A percentile compares a stretch with the other conserved stretches of the same genome.
Conservation (phyloP, 2,329 filamentous ascomycete species). For the Plectosphaerella plurivora region DNA sequence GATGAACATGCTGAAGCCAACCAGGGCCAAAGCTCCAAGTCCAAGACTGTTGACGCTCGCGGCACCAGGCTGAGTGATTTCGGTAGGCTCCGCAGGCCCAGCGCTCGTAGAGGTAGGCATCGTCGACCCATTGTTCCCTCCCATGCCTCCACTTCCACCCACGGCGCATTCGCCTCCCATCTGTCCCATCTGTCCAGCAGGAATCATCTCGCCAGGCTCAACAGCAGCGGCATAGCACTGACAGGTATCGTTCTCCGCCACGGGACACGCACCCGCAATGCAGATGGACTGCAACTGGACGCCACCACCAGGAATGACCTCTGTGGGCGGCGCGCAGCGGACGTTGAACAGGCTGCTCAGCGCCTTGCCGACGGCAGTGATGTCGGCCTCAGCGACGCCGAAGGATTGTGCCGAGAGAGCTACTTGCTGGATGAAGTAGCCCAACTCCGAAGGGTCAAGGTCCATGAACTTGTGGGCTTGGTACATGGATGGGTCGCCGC, state of each 20-base stretch:
- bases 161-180: no score
- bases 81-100: slow-evolving; percentile 8
- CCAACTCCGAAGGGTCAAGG: slow-evolving; percentile 43
- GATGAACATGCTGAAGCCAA: no score
- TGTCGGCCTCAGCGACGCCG: slow-evolving; percentile 50
- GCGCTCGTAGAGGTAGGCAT: slow-evolving; percentile 6
- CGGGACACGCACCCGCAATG: slow-evolving; percentile 43
- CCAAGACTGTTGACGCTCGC: slow-evolving; percentile 18
- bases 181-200: background rate
- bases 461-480: slow-evolving; percentile 57
- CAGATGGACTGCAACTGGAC: slow-evolving; percentile 52
- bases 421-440: slow-evolving; percentile 58
- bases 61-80: slow-evolving; percentile 13
- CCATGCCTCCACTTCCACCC: slow-evolving; percentile 1
- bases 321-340: slow-evolving; percentile 41
- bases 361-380: slow-evolving; percentile 40
- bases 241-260: slow-evolving; percentile 41
- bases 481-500: slow-evolving; percentile 41
- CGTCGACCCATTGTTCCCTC: slow-evolving; percentile 12
- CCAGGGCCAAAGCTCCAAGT: slow-evolving; percentile 16
- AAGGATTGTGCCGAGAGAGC: slow-evolving; percentile 52
- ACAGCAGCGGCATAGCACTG: slow-evolving; percentile 30
- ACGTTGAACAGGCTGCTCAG: slow-evolving; percentile 47
- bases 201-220: slow-evolving; percentile 5
- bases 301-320: slow-evolving; percentile 38